Evolutionary conservation across 2,329 filamentous ascomycete genomes (phyloP).

Genomic region (Juglanconis sp.): DNA sequence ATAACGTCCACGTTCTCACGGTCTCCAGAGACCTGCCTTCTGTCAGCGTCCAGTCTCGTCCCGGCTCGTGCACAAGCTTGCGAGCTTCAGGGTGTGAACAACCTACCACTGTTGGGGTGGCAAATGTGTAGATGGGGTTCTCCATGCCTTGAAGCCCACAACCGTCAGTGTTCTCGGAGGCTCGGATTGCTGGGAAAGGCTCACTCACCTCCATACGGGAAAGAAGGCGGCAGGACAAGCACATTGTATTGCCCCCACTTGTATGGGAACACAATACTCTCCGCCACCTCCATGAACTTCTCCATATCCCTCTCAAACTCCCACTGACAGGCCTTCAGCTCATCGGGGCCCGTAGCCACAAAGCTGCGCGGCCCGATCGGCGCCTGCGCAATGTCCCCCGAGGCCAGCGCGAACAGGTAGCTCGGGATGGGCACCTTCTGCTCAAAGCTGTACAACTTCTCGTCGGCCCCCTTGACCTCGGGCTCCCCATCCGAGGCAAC

Average conservation of each 20-base stretch:
- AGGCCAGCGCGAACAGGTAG: constrained; percentile 91
- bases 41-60: constrained; percentile 56
- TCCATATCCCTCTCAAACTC: constrained; percentile 90
- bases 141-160: constrained; percentile 62
- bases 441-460: constrained; percentile 77
- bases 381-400: constrained; percentile 80
- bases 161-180: constrained; percentile 10
- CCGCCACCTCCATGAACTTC: constrained; percentile 83
- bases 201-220: constrained; percentile 73
- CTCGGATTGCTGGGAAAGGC: not conserved
- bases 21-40: constrained; percentile 65
- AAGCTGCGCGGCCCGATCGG: constrained; percentile 80
- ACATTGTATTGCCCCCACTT: constrained; percentile 96
- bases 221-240: constrained; percentile 82
- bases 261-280: constrained; percentile 80
- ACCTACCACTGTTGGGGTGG: constrained; percentile 48
- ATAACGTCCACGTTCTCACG: constrained; percentile 94
- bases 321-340: constrained; percentile 79
- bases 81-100: not conserved
- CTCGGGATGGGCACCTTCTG: constrained; percentile 91
- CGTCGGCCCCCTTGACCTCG: constrained; percentile 46
- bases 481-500: constrained; percentile 52
- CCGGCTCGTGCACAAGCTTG: constrained; percentile 40
- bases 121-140: constrained; percentile 92
- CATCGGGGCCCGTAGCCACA: constrained; percentile 85